phyloP scores from a whole-genome alignment of 2,329 filamentous ascomycete genomes.

The Penicillium sp. region DNA sequence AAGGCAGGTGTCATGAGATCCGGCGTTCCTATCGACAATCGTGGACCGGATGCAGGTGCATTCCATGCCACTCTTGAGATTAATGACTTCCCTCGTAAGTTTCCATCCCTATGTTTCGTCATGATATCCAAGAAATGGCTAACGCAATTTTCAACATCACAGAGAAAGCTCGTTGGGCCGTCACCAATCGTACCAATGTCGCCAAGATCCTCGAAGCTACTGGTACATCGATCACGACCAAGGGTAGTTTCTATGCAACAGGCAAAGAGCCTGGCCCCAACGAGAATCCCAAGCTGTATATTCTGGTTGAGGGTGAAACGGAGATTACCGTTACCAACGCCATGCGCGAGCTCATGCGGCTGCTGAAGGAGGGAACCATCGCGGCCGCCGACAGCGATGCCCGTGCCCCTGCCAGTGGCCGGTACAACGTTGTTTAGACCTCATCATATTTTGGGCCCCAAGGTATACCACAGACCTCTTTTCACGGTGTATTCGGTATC shows the following conservation, averaged over 20 bases:
- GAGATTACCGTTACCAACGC: slow-evolving; percentile 88
- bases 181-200: slow-evolving; percentile 97
- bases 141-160: slow-evolving; percentile 22
- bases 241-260: slow-evolving; percentile 81
- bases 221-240: slow-evolving; percentile 94
- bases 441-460: too few relatives aligned
- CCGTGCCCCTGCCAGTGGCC: slow-evolving; percentile 71
- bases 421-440: slow-evolving; percentile 77
- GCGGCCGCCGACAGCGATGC: slow-evolving; percentile 84
- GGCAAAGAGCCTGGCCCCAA: slow-evolving; percentile 75
- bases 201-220: slow-evolving; percentile 96
- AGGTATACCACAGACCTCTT: too few relatives aligned
- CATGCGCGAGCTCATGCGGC: slow-evolving; percentile 81
- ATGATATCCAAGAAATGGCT: not conserved
- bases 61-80: slow-evolving; percentile 98
- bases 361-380: slow-evolving; percentile 86
- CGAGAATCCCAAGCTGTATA: slow-evolving; percentile 90
- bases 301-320: slow-evolving; percentile 95
- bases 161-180: slow-evolving; percentile 95
- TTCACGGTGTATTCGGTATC: too few relatives aligned
- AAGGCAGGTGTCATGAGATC: slow-evolving; percentile 85
- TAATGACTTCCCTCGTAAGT: slow-evolving; percentile 88
- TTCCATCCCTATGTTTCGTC: slow-evolving; percentile 1
- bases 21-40: slow-evolving; percentile 96
- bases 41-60: slow-evolving; percentile 91